A percentile compares a stretch with the other conserved stretches of the same genome.
These are phyloP conservation scores for Caulochytrium protostelioides DNA, from an alignment of 371 early-diverging fungal species.

Conservation along the genomic window DNA sequence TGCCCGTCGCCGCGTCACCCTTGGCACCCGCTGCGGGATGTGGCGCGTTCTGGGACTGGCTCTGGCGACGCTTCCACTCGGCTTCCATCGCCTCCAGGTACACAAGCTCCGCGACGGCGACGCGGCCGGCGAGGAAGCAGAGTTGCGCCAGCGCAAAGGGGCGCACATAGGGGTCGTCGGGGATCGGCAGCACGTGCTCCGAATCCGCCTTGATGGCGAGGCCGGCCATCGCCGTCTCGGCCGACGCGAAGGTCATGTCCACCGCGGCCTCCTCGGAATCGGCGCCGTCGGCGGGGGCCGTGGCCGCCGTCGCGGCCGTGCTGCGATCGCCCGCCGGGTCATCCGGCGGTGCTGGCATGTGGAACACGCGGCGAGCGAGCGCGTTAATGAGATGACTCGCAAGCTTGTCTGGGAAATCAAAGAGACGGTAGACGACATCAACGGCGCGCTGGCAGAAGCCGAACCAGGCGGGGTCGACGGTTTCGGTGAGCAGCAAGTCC, in stretches of 20 bases:
- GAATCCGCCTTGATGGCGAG: background rate
- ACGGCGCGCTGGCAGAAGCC: conserved; percentile 75
- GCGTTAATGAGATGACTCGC: conserved; percentile 46
- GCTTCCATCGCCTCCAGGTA: conserved; percentile 74
- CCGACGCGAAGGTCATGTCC: conserved; percentile 7
- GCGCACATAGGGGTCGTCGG: background rate
- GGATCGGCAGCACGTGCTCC: background rate
- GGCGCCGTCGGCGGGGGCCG: background rate
- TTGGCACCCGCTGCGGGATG: conserved; percentile 11
- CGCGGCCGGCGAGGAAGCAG: conserved; percentile 77
- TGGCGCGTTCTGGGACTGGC: no score
- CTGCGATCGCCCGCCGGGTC: no score
- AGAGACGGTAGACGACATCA: conserved; percentile 63
- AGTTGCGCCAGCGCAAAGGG: conserved; percentile 58
- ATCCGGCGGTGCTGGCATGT: conserved; percentile 1
- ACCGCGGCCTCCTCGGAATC: conserved; percentile 5
- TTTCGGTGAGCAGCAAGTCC: conserved; percentile 3
- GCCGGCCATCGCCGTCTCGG: background rate
- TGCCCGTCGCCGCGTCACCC: conserved; percentile 11
- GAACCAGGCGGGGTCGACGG: conserved; percentile 33
- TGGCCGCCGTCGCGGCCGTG: no score
- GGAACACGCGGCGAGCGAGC: conserved; percentile 33
- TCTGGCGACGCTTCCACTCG: conserved; percentile 60
- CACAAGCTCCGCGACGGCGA: conserved; percentile 82
- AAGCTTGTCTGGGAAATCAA: conserved; percentile 66